Evolutionary conservation across 768 basidiomycete species (phyloP).

Genomic region (Tubosaeta sp.): DNA sequence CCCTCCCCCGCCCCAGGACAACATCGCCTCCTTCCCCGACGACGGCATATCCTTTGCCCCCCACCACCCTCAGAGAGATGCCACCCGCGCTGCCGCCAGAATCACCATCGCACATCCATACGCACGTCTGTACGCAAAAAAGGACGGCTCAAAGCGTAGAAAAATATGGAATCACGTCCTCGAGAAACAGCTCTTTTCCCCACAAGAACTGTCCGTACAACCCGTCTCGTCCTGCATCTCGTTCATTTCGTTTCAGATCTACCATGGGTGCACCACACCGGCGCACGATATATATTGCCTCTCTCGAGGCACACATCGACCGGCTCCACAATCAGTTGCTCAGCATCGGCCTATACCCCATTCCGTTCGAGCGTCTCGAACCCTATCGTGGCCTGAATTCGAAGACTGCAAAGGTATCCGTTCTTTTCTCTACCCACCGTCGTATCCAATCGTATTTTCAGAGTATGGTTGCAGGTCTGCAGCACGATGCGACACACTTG

Average conservation of each 20-base stretch:
- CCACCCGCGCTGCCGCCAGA: constrained; percentile 17
- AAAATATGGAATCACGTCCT: constrained; percentile 77
- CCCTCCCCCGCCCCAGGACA: constrained; percentile 6
- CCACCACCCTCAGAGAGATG: constrained; percentile 11
- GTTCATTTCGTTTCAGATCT: constrained; percentile 36
- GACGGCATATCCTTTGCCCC: constrained; percentile 19
- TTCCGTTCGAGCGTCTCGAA: constrained; percentile 52
- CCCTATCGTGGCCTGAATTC: constrained; percentile 69
- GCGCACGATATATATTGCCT: constrained; percentile 67
- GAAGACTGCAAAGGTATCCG: constrained; percentile 65
- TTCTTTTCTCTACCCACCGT: not conserved
- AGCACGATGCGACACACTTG: constrained; percentile 56
- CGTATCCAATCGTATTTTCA: constrained; percentile 21
- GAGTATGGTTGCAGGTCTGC: constrained; percentile 73
- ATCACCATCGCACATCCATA: constrained; percentile 58
- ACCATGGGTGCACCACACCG: constrained; percentile 64
- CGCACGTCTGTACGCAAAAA: constrained; percentile 63
- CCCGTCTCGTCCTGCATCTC: not conserved
- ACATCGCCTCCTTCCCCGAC: constrained; percentile 18
- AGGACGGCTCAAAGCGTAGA: constrained; percentile 59
- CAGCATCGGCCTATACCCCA: constrained; percentile 50
- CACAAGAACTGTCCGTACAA: constrained; percentile 57
- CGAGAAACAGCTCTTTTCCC: constrained; percentile 65
- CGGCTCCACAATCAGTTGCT: constrained; percentile 57
- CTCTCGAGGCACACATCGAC: constrained; percentile 71